phyloP scores from a whole-genome alignment of 148 eudicot species.

The Tetragonia tetragonoides region DNA sequence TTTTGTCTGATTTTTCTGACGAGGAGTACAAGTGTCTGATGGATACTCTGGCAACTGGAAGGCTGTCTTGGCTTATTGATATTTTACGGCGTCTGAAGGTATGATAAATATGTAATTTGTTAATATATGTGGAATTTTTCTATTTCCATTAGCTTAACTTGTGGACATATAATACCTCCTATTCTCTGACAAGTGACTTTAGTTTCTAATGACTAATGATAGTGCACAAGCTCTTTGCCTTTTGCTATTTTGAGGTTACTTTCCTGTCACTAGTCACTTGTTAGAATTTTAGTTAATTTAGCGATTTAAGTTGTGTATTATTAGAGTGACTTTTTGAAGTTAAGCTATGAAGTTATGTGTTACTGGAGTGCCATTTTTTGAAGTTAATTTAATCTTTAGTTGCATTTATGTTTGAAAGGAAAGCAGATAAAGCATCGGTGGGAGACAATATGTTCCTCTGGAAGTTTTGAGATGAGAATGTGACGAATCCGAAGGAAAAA shows the following conservation, averaged over 20 bases:
- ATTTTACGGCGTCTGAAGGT: conserved; percentile 84
- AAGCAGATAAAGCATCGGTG: no score
- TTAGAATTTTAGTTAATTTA: background rate
- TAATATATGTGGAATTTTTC: background rate
- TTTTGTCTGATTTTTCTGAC: conserved; percentile 74
- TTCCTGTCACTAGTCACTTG: background rate
- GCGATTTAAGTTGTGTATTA: background rate
- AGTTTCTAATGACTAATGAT: no score
- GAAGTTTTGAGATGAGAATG: no score
- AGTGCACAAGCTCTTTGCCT: background rate
- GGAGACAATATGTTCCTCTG: no score
- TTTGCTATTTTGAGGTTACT: background rate
- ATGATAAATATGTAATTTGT: conserved; percentile 7
- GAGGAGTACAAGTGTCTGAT: conserved; percentile 69
- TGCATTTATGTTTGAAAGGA: no score
- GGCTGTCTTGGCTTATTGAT: conserved; percentile 76
- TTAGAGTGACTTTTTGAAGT: background rate
- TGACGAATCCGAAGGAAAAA: no score
- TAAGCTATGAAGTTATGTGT: background rate
- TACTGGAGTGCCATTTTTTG: no score
- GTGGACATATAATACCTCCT: background rate
- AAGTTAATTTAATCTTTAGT: no score
- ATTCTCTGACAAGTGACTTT: background rate
- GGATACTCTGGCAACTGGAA: conserved; percentile 73
- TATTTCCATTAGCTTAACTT: conserved; percentile 10